Percentiles rank a stretch among this genome's conserved stretches.
Conservation (phyloP, 129 eudicot species). For the Chrysanthemum seticuspe region DNA sequence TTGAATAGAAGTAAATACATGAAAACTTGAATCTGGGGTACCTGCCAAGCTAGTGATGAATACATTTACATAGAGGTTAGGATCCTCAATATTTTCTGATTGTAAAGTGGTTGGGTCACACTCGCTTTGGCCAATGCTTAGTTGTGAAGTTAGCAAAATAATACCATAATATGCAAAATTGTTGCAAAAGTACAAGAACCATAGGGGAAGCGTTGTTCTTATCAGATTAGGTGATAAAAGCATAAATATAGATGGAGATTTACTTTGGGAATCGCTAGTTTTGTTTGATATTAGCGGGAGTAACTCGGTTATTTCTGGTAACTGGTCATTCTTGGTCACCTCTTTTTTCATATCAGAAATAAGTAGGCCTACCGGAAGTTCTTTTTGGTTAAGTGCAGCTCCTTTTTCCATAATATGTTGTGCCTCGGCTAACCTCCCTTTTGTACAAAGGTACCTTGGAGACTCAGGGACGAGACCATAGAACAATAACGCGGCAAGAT, state of each 20-base stretch:
- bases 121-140: constrained; percentile 44
- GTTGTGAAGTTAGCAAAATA: constrained; percentile 55
- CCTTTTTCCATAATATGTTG: constrained; percentile 42
- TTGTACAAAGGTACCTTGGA: constrained; percentile 53
- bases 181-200: constrained; percentile 61
- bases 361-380: constrained; percentile 51
- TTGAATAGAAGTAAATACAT: no score
- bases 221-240: no score
- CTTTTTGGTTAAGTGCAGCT: constrained; percentile 44
- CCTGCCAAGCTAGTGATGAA: constrained; percentile 75
- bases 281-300: no score
- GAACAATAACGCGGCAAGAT: constrained; percentile 44
- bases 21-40: constrained; percentile 5
- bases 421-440: constrained; percentile 50
- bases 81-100: constrained; percentile 19
- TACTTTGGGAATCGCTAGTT: no score
- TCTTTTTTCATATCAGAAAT: constrained; percentile 17
- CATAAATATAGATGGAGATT: no score
- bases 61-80: constrained; percentile 59
- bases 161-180: constrained; percentile 68
- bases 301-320: no score
- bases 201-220: constrained; percentile 22
- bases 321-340: no score
- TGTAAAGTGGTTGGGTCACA: constrained; percentile 29
- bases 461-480: constrained; percentile 55